Conservation (phyloP, 495 filamentous ascomycete species). For the Aspergillus saccharolyticus region DNA sequence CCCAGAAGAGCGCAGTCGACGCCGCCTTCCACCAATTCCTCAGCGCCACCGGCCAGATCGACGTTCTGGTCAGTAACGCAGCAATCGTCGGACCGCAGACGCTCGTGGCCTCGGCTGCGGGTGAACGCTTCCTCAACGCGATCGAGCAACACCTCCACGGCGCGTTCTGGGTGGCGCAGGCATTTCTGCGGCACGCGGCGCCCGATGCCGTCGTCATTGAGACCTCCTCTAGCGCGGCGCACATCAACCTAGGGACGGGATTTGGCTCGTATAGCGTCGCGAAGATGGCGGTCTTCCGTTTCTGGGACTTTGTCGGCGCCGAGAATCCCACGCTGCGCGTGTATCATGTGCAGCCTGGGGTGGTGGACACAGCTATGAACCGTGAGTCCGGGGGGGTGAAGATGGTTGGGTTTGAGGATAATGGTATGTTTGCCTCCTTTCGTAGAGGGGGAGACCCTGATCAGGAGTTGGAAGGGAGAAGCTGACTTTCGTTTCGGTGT, state of each 20-base stretch:
- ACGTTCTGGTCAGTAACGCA: constrained; percentile 24
- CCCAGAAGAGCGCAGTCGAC: constrained; percentile 35
- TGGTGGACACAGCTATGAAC: constrained; percentile 39
- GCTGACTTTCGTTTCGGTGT: too few relatives aligned
- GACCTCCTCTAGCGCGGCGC: constrained; percentile 28
- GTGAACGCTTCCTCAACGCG: constrained; percentile 3
- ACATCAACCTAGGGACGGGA: constrained; percentile 28
- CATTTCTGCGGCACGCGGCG: constrained; percentile 34
- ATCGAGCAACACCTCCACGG: constrained; percentile 33
- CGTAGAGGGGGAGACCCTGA: too few relatives aligned
- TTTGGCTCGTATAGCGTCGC: constrained; percentile 34
- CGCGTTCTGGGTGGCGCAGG: constrained; percentile 31
- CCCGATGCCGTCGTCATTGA: constrained; percentile 26
- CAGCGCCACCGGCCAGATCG: constrained; percentile 21
- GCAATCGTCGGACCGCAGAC: constrained; percentile 8
- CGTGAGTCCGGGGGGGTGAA: background rate
- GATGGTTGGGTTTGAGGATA: too few relatives aligned
- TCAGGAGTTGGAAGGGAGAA: too few relatives aligned
- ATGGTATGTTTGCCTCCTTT: too few relatives aligned
- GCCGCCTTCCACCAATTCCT: constrained; percentile 25
- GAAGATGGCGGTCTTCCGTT: constrained; percentile 37
- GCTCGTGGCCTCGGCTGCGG: constrained; percentile 25
- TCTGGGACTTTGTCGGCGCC: constrained; percentile 34
- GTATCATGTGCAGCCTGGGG: constrained; percentile 45
- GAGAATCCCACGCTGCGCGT: constrained; percentile 35